These are phyloP conservation scores for Periglandula ipomoeae DNA, from an alignment of 2,329 filamentous ascomycete genomes.

Conservation along the genomic window DNA sequence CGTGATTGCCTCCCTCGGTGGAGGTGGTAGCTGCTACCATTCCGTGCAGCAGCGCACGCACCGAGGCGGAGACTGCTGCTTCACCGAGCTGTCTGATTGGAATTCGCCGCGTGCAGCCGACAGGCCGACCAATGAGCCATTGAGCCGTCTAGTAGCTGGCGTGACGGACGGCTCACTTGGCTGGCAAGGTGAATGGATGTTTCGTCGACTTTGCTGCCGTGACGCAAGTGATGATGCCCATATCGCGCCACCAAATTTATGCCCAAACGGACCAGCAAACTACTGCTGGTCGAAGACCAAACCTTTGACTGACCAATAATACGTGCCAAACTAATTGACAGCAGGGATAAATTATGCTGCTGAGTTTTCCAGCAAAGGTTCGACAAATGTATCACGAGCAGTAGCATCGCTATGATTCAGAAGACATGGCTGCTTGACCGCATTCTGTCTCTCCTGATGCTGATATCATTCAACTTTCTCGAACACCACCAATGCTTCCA, in stretches of 20 bases:
- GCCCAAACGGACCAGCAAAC: background rate
- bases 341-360: too few relatives aligned
- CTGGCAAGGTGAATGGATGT: background rate
- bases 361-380: too few relatives aligned
- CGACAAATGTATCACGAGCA: too few relatives aligned
- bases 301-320: too few relatives aligned
- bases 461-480: background rate
- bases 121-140: background rate
- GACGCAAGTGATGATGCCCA: conserved; percentile 1
- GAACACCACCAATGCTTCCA: background rate
- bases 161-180: background rate
- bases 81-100: background rate
- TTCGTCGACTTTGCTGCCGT: background rate
- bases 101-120: background rate
- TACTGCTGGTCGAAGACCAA: too few relatives aligned
- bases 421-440: too few relatives aligned
- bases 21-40: background rate
- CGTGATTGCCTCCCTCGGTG: conserved; percentile 3
- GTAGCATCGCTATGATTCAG: too few relatives aligned
- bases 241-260: conserved; percentile 1
- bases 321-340: too few relatives aligned
- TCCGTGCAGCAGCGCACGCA: background rate
- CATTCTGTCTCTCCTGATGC: too few relatives aligned
- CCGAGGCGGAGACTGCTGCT: background rate
- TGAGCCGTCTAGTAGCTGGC: background rate